Evolutionary conservation across 139 green algal genomes (phyloP), one percentile per base, ranked within the genome.

Genomic region (Pleodorina starrii): DNA sequence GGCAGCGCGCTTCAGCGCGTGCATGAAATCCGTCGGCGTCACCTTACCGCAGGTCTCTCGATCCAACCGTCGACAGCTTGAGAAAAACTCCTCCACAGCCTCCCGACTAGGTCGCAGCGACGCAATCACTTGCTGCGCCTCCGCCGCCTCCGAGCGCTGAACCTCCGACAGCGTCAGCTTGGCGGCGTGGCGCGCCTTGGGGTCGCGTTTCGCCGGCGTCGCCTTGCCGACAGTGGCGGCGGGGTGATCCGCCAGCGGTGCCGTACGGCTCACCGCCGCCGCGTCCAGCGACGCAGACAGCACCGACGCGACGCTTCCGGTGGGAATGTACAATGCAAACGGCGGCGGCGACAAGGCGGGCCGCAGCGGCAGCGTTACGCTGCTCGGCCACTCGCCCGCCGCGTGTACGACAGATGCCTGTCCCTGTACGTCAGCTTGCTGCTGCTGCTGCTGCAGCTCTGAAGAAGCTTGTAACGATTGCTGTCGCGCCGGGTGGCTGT

Each of bases 31-130:
- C 17, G 48, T 54, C 9, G 66, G 59, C 6, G 27, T 75, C 17
- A 91, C 40, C 78, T 87, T 91, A 16, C 87, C 87, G 77, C 77
- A 87, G 10, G 19, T 27, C 87, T 91, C 87, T 23, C 87, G 78
- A 73, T 91, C 87, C 48, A 86, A 4, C 9, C 42, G 48, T 29
- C 69, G 36, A 38, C 69, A 86, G 21, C 42, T 54, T 36, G 27
- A 44, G 57, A 72, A 91, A 25, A 91, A 77, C 23, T 60, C 54
- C 59, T 78, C 86, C 16, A 90, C 74, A 35, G n/a, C 46, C 43
- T 90, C 59, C 3, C 63, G 38, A 43, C 80, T 77, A 4, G 60
- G 50, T 6, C 38, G n/a, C 59, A 86, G 42, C 10, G 40, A 43
- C 25, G 5, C 46, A 10, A 63, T 60, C 1, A 77, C 42, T 11